phyloP scores from a whole-genome alignment of 2,329 filamentous ascomycete species.

The Nemania sp. region DNA sequence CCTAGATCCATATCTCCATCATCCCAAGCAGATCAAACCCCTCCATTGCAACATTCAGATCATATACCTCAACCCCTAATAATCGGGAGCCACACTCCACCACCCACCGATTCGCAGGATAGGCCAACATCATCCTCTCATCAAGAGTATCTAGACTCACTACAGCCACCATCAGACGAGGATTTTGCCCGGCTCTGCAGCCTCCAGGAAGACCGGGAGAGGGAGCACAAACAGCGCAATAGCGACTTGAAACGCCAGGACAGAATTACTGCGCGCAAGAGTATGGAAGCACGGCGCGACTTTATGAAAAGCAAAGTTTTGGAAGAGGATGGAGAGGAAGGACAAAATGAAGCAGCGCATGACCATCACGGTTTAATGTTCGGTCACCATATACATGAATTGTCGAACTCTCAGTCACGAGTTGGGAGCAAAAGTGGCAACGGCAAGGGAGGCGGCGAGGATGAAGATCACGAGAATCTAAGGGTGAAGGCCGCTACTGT shows the following conservation, averaged over 20 bases:
- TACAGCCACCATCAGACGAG: constrained; percentile 60
- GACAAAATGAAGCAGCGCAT: background rate
- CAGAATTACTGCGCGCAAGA: constrained; percentile 37
- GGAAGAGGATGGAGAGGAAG: constrained; percentile 28
- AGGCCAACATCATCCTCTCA: constrained; percentile 44
- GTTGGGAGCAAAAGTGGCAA: constrained; percentile 19
- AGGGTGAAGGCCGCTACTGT: constrained; percentile 63
- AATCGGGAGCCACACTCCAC: constrained; percentile 1
- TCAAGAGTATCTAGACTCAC: constrained; percentile 63
- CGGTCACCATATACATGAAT: constrained; percentile 20
- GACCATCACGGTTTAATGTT: constrained; percentile 30
- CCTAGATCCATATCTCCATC: constrained; percentile 6
- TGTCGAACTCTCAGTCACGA: constrained; percentile 32
- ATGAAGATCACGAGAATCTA: constrained; percentile 42
- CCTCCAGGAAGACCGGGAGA: constrained; percentile 62
- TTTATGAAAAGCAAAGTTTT: constrained; percentile 51
- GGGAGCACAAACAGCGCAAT: constrained; percentile 57
- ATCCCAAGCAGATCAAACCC: constrained; percentile 6
- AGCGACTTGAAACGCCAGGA: constrained; percentile 51
- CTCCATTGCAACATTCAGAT: constrained; percentile 7
- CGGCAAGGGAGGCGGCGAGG: constrained; percentile 6
- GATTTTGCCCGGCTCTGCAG: constrained; percentile 62
- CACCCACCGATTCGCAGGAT: constrained; percentile 36
- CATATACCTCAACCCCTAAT: constrained; percentile 9
- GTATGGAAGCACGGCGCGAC: constrained; percentile 49